phyloP scores from a whole-genome alignment of 192 early-diverging fungal genomes.

The Linnemannia schmuckeri region DNA sequence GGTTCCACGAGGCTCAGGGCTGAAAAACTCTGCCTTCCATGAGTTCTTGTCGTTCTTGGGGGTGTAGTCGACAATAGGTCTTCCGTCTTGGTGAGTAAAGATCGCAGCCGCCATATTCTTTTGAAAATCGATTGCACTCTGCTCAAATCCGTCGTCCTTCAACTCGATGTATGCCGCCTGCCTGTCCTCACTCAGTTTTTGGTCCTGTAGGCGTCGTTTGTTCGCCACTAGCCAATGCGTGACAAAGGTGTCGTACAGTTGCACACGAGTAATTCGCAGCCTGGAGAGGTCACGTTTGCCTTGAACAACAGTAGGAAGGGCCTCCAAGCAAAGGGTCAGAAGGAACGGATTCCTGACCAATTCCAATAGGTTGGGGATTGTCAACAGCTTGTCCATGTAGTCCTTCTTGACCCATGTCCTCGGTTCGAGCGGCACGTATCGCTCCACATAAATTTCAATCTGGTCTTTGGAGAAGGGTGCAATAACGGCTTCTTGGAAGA shows the following conservation, averaged over 20 bases:
- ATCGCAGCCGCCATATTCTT: not conserved
- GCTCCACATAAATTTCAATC: slow-evolving; percentile 2
- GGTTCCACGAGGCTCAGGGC: not conserved
- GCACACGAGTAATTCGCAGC: not conserved
- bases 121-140: not conserved
- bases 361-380: slow-evolving; percentile 6
- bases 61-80: not conserved
- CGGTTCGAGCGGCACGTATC: slow-evolving; percentile 9
- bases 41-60: not conserved
- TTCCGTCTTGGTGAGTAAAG: not conserved
- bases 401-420: not conserved
- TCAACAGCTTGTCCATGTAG: slow-evolving; percentile 11
- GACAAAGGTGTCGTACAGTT: slow-evolving; percentile 17
- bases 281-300: not conserved
- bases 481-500: slow-evolving; percentile 30
- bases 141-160: not conserved
- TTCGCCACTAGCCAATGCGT: not conserved
- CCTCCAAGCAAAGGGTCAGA: slow-evolving; percentile 14
- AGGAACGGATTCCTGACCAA: slow-evolving; percentile 28
- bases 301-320: slow-evolving; percentile 8
- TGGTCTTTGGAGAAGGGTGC: slow-evolving; percentile 14
- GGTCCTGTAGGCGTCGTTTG: not conserved
- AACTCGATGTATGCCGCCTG: not conserved
- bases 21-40: slow-evolving; percentile 21
- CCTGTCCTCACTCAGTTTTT: not conserved